Percentiles rank a stretch among this genome's conserved stretches.
Conservation (phyloP, 2,329 filamentous ascomycete genomes). For the Rutstroemia sp. region DNA sequence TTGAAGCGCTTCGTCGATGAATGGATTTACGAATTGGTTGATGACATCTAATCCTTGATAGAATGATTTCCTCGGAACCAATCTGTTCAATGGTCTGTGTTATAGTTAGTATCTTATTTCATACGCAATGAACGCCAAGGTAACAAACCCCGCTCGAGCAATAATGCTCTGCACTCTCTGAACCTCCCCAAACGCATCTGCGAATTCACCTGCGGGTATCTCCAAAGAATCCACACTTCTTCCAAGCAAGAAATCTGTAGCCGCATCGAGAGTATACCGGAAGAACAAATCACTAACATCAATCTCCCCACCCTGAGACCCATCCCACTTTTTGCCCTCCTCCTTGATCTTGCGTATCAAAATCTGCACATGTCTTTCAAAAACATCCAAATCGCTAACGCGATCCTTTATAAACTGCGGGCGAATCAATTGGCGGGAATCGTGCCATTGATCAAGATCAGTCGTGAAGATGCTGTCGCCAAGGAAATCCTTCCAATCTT, state of each 20-base stretch:
- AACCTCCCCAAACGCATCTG: constrained; percentile 73
- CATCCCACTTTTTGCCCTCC: constrained; percentile 36
- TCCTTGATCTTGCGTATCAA: constrained; percentile 63
- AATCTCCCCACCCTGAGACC: constrained; percentile 53
- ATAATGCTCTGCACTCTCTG: constrained; percentile 66
- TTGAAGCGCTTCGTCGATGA: constrained; percentile 66
- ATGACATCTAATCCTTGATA: constrained; percentile 57
- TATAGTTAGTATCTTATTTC: not conserved
- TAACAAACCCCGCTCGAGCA: constrained; percentile 51
- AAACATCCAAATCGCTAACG: constrained; percentile 71
- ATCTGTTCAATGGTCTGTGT: constrained; percentile 46
- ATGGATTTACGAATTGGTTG: constrained; percentile 69
- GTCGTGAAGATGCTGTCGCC: constrained; percentile 74
- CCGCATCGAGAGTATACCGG: constrained; percentile 75
- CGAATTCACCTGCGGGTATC: constrained; percentile 59
- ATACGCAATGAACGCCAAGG: not conserved
- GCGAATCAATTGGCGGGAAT: constrained; percentile 71
- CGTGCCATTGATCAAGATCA: constrained; percentile 72
- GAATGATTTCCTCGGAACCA: constrained; percentile 61
- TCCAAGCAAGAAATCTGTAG: constrained; percentile 82
- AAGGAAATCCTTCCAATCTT: constrained; percentile 68
- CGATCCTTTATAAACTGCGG: constrained; percentile 84
- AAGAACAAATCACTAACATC: constrained; percentile 75
- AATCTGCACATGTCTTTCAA: constrained; percentile 70
- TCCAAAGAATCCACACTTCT: constrained; percentile 55